phyloP scores from a whole-genome alignment of 352 stramenopile species.

The Globisporangium okanoganense region DNA sequence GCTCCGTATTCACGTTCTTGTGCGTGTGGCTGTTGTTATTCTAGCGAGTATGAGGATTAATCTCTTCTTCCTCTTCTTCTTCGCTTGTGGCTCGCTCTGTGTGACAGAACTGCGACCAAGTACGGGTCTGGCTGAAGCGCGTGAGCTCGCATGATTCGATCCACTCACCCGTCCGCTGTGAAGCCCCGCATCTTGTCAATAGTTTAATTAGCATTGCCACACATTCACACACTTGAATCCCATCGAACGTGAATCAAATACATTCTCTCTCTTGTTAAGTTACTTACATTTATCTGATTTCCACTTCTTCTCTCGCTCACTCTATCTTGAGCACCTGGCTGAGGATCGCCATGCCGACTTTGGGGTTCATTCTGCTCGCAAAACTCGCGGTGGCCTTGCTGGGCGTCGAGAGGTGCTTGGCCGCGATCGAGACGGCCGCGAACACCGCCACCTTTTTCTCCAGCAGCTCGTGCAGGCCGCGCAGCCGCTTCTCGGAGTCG shows the following conservation, averaged over 20 bases:
- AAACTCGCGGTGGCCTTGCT: constrained; percentile 26
- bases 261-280: neutral
- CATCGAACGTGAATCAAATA: constrained; percentile 4
- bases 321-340: constrained; percentile 44
- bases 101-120: constrained; percentile 7
- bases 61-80: neutral
- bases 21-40: constrained; percentile 3
- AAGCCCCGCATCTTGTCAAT: neutral
- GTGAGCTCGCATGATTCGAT: neutral
- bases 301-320: constrained; percentile 13
- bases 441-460: constrained; percentile 57
- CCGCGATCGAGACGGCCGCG: constrained; percentile 24
- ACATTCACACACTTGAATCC: neutral
- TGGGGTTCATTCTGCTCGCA: constrained; percentile 69
- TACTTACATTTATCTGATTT: neutral
- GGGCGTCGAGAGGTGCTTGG: constrained; percentile 7
- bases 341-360: constrained; percentile 50
- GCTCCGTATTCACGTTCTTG: constrained; percentile 9
- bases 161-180: neutral
- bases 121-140: constrained; percentile 12
- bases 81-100: constrained; percentile 10
- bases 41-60: constrained; percentile 13
- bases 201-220: constrained; percentile 3
- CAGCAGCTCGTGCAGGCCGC: constrained; percentile 44
- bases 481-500: constrained; percentile 49